Evolutionary conservation across 495 filamentous ascomycete species (phyloP), one percentile per base, ranked within the genome.

Genomic region (Penicillium roqueforti): DNA sequence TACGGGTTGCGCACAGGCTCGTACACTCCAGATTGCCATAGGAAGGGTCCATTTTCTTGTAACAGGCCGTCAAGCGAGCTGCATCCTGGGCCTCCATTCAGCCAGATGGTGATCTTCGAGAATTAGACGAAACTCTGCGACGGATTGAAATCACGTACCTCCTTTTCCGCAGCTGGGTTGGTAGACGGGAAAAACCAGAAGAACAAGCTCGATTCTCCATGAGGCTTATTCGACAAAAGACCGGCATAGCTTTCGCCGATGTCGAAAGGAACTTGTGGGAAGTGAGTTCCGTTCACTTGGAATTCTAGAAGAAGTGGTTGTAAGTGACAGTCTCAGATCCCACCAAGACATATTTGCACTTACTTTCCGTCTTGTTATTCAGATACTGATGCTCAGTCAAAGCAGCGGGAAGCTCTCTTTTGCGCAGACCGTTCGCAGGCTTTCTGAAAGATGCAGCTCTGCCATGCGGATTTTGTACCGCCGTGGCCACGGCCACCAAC

Each of bases 211-310:
- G 72, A 73, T 26, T 80, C 72, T 1, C 74, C 63, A 32, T 76
- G 59, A 4, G 68, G 68, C 3, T 78, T 81, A 53, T 90, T 89
- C n/a, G 87, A 80, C 6, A 92, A 65, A n/a, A 85, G 76, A 16
- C 87, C 87, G 23, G 87, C 82, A 57, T 91, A 91, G 0, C 80
- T 85, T 63, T 91, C 87, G 36, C 88, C 87, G 60, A 88, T 81
- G 55, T 91, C 83, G 53, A 89, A 91, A 53, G 82, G 69, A 3
- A 91, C 85, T 19, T 89, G 85, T 0, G 87, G 88, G 47, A 91
- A 83, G 3, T 66, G 73, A 4, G 74, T 78, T 7, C 86, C 87
- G 62, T 90, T 80, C 43, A 90, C 86, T 3, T 74, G 72, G 56
- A 83, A 91, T 58, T 77, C 76, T 80, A 53, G 7, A 2, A 18